Base-by-base conservation (phyloP, 2,329 filamentous ascomycete genomes). In the Penicillium sp. region DNA sequence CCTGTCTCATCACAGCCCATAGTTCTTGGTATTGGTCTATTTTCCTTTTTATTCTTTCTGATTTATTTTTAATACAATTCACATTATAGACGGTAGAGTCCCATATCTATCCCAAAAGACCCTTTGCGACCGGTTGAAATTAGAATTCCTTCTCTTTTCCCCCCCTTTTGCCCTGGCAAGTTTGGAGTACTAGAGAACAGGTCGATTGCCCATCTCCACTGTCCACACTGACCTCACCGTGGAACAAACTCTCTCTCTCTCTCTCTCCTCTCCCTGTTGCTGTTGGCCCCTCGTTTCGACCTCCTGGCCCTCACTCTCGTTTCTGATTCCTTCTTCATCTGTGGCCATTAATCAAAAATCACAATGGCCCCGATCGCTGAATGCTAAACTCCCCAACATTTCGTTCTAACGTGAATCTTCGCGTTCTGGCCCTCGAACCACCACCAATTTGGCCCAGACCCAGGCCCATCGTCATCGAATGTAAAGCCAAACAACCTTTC, bases 161-260 rank as follows among this genome's bases (percentile, higher is more conserved):
- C 26, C 26, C 26, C 24, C 45, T 28, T 17, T 47, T 49, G 35
- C 35, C 28, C 28, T 30, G 28, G 28, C 28, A 30, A 9, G 28
- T 30, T 30, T 13, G 33, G 12, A 12, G 12, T 37, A 33, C 8
- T 33, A 33, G 30, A 15, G 7, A 44, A n/a, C 40, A 9, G n/a
- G 40, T 44, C 19, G 19, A 44, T 10, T 19, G 19, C 40, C 45
- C 24, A 49, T 55, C 55, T 37, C 57, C 24, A 38, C 64, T 61
- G 61, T 62, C 56, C 61, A 61, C 64, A 61, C 64, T 65, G 55
- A 59, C 49, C 58, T 64, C 58, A 62, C 58, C 58, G 58, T 68
- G 63, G 60, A 61, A 66, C 61, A 58, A n/a, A 40, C 44, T 60
- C 28, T 44, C 53, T 24, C 30, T 33, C 3, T 30, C 28, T 33